A percentile compares a stretch with the other conserved stretches of the same genome.
Evolutionary conservation across 2,329 filamentous ascomycete species (phyloP).

Genomic region (Penicillium sp.): DNA sequence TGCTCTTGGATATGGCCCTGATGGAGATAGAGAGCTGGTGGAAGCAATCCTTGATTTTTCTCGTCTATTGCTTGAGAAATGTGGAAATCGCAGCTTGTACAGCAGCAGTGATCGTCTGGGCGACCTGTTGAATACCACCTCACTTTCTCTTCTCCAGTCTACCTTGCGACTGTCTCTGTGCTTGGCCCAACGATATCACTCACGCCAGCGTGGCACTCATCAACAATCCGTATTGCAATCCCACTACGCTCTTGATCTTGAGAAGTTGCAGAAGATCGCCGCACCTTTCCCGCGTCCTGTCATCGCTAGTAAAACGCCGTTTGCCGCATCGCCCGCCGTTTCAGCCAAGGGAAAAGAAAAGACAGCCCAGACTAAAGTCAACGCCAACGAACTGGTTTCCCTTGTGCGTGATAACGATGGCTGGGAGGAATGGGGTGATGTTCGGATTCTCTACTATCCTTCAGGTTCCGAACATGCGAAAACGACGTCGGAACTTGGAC

Average conservation of each 20-base stretch:
- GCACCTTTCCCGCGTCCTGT: slow-evolving; percentile 76
- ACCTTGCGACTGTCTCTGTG: slow-evolving; percentile 80
- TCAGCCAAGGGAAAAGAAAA: slow-evolving; percentile 77
- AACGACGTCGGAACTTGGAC: slow-evolving; percentile 30
- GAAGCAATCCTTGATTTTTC: slow-evolving; percentile 83
- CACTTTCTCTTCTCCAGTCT: slow-evolving; percentile 71
- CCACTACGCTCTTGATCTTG: slow-evolving; percentile 72
- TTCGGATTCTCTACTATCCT: slow-evolving; percentile 77
- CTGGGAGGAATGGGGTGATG: slow-evolving; percentile 78
- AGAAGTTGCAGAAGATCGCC: slow-evolving; percentile 80
- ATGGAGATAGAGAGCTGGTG: slow-evolving; percentile 78
- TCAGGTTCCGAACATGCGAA: slow-evolving; percentile 36
- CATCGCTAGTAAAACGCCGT: slow-evolving; percentile 51
- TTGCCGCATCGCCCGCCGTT: slow-evolving; percentile 52
- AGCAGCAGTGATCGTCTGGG: slow-evolving; percentile 88
- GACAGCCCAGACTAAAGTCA: slow-evolving; percentile 53
- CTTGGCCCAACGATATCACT: slow-evolving; percentile 88
- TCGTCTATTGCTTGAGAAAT: slow-evolving; percentile 83
- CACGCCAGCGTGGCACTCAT: slow-evolving; percentile 73
- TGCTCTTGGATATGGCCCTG: slow-evolving; percentile 63
- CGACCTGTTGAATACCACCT: slow-evolving; percentile 83
- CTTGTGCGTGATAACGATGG: slow-evolving; percentile 60
- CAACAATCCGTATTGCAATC: slow-evolving; percentile 74
- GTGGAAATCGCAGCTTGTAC: slow-evolving; percentile 94
- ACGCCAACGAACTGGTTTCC: slow-evolving; percentile 80